Evolutionary conservation across 2,329 filamentous ascomycete species (phyloP), one percentile per base, ranked within the genome.

Genomic region (Pseudogymnoascus sp.): DNA sequence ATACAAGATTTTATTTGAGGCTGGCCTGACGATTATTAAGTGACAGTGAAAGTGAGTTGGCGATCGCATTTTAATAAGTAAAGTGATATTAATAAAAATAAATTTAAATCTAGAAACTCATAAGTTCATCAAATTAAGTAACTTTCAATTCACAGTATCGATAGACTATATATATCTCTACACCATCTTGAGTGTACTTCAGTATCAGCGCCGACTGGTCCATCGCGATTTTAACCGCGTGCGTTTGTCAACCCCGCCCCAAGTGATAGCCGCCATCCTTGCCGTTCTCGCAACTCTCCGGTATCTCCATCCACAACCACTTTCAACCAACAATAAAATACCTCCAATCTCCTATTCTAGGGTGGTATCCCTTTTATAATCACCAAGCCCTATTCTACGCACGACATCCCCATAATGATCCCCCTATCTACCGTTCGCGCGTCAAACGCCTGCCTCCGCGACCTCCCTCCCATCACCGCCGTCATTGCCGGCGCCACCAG

Each of bases 381-480:
- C 22, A 25, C 3, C 6, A 7, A 25, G n/a, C 5, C 5, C 8
- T 2, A 20, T 39, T 37, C 1, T 6, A 9, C 30, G 6, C 5
- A 22, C 16, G 1, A 9, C 9, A 28, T 12, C 18, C 4, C 20
- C 2, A 25, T 25, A 33, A 64, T 62, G 63, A 59, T 62, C 18
- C 58, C 63, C 1, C 36, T 61, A 11, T 20, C 62, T 60, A 37
- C 33, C 9, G 35, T 64, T 4, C 58, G 33, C 5, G n/a, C 58
- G 11, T 64, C 63, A 30, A 64, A 64, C 39, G 58, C 58, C n/a
- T 33, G 11, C 38, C 59, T 63, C 20, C 22, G 36, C 11, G 14
- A 18, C 2, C 47, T 61, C 9, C 58, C 63, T 5, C 25, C 38
- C 6, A 57, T 58, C 22, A 60, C 61, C 6, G 60, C 60, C 7